Percentiles rank a stretch among this genome's conserved stretches.
phyloP scores from a whole-genome alignment of 2,329 filamentous ascomycete species.

The Beauveria bassiana region DNA sequence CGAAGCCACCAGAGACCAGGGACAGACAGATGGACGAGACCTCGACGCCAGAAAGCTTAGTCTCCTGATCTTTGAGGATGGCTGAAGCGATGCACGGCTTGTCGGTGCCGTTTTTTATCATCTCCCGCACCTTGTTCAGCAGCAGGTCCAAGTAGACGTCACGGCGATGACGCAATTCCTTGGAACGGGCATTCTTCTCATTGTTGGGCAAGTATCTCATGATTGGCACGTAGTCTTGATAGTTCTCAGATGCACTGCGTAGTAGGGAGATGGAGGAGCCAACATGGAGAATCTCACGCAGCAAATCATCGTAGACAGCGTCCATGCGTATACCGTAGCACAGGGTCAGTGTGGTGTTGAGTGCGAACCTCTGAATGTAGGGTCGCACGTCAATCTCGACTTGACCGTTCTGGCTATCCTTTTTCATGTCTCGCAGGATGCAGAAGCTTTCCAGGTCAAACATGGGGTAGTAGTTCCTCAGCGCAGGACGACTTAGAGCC shows the following conservation, averaged over 20 bases:
- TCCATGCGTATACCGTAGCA: constrained; percentile 35
- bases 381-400: constrained; percentile 38
- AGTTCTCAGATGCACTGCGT: constrained; percentile 43
- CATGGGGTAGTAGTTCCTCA: constrained; percentile 43
- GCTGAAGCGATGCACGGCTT: constrained; percentile 47
- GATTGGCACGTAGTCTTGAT: constrained; percentile 44
- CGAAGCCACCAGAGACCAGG: constrained; percentile 45
- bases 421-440: constrained; percentile 36
- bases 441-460: constrained; percentile 46
- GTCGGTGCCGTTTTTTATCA: constrained; percentile 43
- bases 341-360: neutral
- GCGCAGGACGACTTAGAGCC: constrained; percentile 35
- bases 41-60: constrained; percentile 43
- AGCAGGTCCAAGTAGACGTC: constrained; percentile 42
- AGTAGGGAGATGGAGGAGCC: constrained; percentile 24
- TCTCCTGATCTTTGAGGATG: constrained; percentile 46
- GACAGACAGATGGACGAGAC: constrained; percentile 46
- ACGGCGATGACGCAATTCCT: constrained; percentile 37
- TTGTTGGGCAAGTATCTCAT: constrained; percentile 44
- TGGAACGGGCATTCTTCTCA: constrained; percentile 38
- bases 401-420: constrained; percentile 22
- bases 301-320: constrained; percentile 42
- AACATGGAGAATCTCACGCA: constrained; percentile 47
- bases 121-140: constrained; percentile 40
- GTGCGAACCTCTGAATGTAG: constrained; percentile 44